Conservation (phyloP, 2,329 filamentous ascomycete species). For the Xylariaceae sp. region DNA sequence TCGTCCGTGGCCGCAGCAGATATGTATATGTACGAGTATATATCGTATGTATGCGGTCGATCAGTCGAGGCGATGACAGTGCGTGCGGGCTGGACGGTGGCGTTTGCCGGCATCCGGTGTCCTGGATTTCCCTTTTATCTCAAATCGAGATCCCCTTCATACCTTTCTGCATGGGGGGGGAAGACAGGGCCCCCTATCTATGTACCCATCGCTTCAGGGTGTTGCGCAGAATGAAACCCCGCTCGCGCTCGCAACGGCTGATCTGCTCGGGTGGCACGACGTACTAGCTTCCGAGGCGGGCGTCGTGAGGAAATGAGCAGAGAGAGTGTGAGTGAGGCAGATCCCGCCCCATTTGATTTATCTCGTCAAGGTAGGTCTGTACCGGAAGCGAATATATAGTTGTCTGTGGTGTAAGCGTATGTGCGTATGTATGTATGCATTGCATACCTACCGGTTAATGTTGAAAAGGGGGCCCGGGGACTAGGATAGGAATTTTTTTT, state of each 20-base stretch:
- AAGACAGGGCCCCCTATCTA: not conserved
- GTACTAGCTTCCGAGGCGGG: not conserved
- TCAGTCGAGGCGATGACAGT: not conserved
- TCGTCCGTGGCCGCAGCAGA: too few species aligned
- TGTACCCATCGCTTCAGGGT: too few species aligned
- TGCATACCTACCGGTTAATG: not conserved
- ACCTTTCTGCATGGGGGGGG: too few species aligned
- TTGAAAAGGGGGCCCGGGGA: not conserved
- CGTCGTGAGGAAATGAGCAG: not conserved
- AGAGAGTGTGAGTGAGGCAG: not conserved
- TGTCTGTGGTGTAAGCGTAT: not conserved
- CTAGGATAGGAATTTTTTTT: not conserved
- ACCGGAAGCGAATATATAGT: not conserved
- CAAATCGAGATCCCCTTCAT: not conserved
- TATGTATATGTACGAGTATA: too few species aligned
- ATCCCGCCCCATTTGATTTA: not conserved
- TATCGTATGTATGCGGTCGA: too few species aligned
- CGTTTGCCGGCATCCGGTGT: not conserved
- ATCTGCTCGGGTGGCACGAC: not conserved
- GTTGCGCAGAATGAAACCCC: not conserved
- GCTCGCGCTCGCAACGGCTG: not conserved
- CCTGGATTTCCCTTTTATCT: not conserved
- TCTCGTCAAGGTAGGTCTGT: not conserved
- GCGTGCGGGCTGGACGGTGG: not conserved
- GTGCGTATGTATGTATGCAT: not conserved